Conservation (phyloP, 1,284 basidiomycete genomes). For the Ceratorhiza oryzae-sativae region DNA sequence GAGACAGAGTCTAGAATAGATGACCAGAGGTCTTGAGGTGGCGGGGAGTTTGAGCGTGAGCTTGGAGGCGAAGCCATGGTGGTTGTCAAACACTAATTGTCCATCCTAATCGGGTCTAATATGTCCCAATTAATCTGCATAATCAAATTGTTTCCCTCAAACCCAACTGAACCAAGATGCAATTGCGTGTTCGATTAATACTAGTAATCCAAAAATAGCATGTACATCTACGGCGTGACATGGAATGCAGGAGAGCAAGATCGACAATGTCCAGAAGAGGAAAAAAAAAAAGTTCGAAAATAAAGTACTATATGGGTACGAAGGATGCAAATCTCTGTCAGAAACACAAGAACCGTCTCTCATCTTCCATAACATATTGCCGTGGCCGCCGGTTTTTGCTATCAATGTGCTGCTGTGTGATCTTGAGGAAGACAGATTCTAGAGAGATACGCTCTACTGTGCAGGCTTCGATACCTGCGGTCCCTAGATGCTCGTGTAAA, state of each 20-base stretch:
- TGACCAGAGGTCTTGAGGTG: constrained; percentile 85
- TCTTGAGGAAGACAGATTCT: constrained; percentile 76
- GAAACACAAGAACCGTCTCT: constrained; percentile 2
- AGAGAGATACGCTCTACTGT: constrained; percentile 70
- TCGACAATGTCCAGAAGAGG: constrained; percentile 19
- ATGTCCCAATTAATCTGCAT: constrained; percentile 18
- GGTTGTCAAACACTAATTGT: constrained; percentile 20
- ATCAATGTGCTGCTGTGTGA: constrained; percentile 19
- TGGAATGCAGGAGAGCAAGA: not conserved
- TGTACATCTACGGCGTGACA: constrained; percentile 30
- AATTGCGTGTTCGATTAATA: not conserved
- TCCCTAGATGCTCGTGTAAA: constrained; percentile 55
- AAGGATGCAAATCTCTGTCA: not conserved
- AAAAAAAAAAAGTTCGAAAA: not conserved
- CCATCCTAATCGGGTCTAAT: constrained; percentile 10
- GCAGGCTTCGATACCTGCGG: constrained; percentile 60
- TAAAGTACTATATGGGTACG: not conserved
- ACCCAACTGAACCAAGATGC: not conserved
- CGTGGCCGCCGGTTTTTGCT: constrained; percentile 20
- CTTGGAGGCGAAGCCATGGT: constrained; percentile 32
- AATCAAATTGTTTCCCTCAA: not conserved
- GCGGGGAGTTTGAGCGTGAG: constrained; percentile 52
- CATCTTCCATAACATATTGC: not conserved
- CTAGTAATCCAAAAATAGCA: not conserved
- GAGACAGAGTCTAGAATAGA: constrained; percentile 90